Base-by-base conservation (phyloP, 345 rosid species). In the Alliaria petiolata region DNA sequence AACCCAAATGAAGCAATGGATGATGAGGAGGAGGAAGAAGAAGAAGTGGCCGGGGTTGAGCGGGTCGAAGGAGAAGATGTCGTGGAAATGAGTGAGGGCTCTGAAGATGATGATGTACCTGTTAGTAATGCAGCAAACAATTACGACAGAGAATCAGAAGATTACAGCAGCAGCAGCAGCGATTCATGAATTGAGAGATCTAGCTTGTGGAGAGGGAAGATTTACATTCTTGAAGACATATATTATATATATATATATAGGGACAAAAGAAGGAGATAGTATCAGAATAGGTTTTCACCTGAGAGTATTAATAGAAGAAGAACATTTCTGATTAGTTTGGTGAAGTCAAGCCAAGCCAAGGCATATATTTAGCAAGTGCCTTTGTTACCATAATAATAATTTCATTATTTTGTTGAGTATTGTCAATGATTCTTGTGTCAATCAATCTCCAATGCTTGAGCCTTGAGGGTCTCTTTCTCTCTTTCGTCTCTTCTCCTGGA, bases 101-200 rank as follows among this genome's bases (percentile, higher is more conserved):
- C 85, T 22, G 88, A 69, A 28, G 79, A 78, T 58, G 67, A 50
- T 16, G 81, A 77, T 40, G 65, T 38, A 52, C 70, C 45, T 81
- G 62, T 33, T 28, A 81, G 65, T 7, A 82, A 82, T 8, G 82
- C 80, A 30, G 87, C 64, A 3, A 62, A 44, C 46, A 61, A 71
- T 71, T 77, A 25, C 59, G 60, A 58, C 62, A 34, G 75, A 13
- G 95, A 86, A 44, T 81, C 85, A 0, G 98, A 95, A 62, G 93
- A 81, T 59, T 95, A 86, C 76, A 95, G 97, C 50, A 92, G 91
- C 76, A 95, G 97, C 50, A 92, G 91, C 79, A 91, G 97, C 40
- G 92, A 89, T 64, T 70, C 67, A 13, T 70, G 67, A 76, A 15
- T 5, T 56, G 22, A 54, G 22, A 54, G 64, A 65, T 17, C 4